These are phyloP conservation scores for Candida palmyrensis DNA, from an alignment of 805 yeast genomes.

Conservation along the genomic window DNA sequence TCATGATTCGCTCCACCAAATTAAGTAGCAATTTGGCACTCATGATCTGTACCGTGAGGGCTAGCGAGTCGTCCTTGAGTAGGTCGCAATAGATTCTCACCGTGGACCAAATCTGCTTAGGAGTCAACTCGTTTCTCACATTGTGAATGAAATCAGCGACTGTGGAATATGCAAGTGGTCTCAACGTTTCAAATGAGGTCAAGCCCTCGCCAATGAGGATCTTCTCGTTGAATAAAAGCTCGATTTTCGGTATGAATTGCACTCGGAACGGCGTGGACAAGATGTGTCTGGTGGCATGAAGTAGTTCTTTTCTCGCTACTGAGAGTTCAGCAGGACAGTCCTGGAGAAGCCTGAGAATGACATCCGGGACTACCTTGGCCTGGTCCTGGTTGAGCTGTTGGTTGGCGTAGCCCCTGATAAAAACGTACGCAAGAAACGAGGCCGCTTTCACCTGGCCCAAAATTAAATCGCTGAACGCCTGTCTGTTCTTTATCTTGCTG, in stretches of 20 bases:
- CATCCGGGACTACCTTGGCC: conserved; percentile 70
- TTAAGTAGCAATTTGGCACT: conserved; percentile 87
- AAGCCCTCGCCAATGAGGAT: conserved; percentile 90
- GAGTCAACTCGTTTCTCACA: conserved; percentile 75
- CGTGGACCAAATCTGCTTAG: conserved; percentile 82
- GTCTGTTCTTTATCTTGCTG: conserved; percentile 68
- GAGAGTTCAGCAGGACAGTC: conserved; percentile 95
- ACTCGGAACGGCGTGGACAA: conserved; percentile 81
- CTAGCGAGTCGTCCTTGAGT: conserved; percentile 74
- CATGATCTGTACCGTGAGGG: conserved; percentile 92
- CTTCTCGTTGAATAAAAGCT: conserved; percentile 77
- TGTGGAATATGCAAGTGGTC: conserved; percentile 91
- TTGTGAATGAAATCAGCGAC: conserved; percentile 95
- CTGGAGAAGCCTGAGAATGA: conserved; percentile 78
- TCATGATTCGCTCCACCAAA: conserved; percentile 82
- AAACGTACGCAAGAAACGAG: conserved; percentile 87
- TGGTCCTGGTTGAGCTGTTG: conserved; percentile 43
- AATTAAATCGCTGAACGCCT: conserved; percentile 82
- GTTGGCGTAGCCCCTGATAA: conserved; percentile 76
- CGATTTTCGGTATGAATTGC: conserved; percentile 80
- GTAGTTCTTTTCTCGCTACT: conserved; percentile 83
- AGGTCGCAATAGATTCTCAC: conserved; percentile 77
- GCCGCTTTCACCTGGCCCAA: conserved; percentile 95
- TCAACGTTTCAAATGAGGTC: conserved; percentile 81
- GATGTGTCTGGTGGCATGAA: conserved; percentile 95